A percentile compares a stretch with the other conserved stretches of the same genome.
These are phyloP conservation scores for Tricholoma furcatifolium DNA, from an alignment of 768 basidiomycete genomes.

Conservation along the genomic window DNA sequence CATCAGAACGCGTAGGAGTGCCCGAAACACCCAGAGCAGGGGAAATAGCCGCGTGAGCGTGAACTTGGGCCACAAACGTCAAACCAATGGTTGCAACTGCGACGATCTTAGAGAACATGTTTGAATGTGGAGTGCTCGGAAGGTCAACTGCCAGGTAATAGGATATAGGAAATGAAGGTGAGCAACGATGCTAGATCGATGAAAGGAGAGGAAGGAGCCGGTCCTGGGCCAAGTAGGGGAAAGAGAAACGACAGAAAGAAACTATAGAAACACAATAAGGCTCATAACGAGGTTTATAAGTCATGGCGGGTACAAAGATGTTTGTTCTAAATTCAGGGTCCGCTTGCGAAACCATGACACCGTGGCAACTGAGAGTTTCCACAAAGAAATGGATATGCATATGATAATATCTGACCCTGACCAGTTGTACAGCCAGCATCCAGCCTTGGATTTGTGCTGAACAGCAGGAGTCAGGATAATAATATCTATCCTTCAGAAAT, in stretches of 20 bases:
- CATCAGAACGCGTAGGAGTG: slow-evolving; percentile 30
- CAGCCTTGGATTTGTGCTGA: too few relatives aligned
- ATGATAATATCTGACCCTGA: too few relatives aligned
- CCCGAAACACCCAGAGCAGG: slow-evolving; percentile 40
- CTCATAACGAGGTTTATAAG: neutral
- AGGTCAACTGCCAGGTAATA: neutral
- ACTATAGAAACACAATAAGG: neutral
- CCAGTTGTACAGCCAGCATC: too few relatives aligned
- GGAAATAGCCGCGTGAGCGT: slow-evolving; percentile 31
- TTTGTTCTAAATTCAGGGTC: neutral
- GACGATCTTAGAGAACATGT: slow-evolving; percentile 17
- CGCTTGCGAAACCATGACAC: slow-evolving; percentile 10
- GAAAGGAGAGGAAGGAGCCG: slow-evolving; percentile 16
- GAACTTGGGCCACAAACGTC: slow-evolving; percentile 12
- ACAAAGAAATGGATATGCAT: too few relatives aligned
- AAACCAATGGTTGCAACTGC: slow-evolving; percentile 6
- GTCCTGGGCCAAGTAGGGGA: slow-evolving; percentile 14
- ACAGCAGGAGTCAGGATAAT: too few relatives aligned
- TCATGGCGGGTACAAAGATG: neutral
- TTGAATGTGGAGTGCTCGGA: neutral
- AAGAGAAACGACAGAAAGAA: neutral
- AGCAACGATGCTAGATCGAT: slow-evolving; percentile 8
- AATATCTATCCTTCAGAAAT: too few relatives aligned
- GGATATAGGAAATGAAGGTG: slow-evolving; percentile 6
- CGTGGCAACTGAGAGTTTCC: neutral